These are phyloP conservation scores for Eimeria zaria DNA, from an alignment of 169 alveolate species.

Conservation along the genomic window DNA sequence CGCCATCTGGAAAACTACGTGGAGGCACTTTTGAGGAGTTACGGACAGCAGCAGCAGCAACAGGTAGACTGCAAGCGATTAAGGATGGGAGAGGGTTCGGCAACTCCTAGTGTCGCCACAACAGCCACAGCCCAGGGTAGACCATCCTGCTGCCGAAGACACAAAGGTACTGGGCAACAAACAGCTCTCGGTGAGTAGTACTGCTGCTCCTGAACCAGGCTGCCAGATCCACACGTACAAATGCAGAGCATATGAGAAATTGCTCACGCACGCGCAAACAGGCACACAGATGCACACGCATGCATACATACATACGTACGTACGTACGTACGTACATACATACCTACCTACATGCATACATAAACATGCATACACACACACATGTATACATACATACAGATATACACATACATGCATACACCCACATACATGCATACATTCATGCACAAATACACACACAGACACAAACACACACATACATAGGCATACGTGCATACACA, in stretches of 20 bases:
- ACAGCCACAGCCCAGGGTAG: slow-evolving; percentile 26
- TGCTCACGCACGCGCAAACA: background rate
- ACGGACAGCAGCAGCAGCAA: slow-evolving; percentile 71
- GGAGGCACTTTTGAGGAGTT: slow-evolving; percentile 64
- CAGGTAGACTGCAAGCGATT: slow-evolving; percentile 29
- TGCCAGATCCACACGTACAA: background rate
- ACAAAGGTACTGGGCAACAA: slow-evolving; percentile 43
- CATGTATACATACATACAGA: too few species aligned
- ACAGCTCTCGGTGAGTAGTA: slow-evolving; percentile 31
- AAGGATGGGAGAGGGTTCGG: slow-evolving; percentile 46
- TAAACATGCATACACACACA: too few species aligned
- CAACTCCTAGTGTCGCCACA: background rate
- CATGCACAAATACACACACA: too few species aligned
- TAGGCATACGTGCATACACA: too few species aligned
- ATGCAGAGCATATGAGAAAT: background rate
- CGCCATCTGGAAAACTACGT: slow-evolving; percentile 52
- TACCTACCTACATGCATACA: background rate
- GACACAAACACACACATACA: too few species aligned
- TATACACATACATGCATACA: too few species aligned
- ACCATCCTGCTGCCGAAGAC: slow-evolving; percentile 66
- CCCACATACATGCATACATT: too few species aligned
- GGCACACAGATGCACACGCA: background rate
- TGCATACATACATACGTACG: background rate
- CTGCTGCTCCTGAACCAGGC: background rate
- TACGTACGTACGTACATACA: too few species aligned